Evolutionary conservation across 2,329 filamentous ascomycete species (phyloP), one percentile per base, ranked within the genome.

Genomic region (Hortaea sp.): DNA sequence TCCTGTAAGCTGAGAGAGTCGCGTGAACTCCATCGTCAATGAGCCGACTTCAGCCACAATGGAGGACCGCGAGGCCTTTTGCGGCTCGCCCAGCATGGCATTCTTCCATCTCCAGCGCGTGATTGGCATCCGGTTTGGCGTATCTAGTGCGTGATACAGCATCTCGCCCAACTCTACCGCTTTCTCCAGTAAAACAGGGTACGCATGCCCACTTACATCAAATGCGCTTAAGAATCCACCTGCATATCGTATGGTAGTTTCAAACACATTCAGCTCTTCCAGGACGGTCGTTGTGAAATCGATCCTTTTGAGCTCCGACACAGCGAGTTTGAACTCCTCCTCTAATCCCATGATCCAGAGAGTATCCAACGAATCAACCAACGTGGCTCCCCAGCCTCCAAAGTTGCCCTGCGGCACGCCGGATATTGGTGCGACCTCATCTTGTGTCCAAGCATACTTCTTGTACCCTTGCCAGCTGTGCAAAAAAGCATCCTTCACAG

Each of bases 141-240:
- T 74, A 49, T 74, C 71, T 45, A 73, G 73, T 1, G 70, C 69
- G 12, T 67, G 63, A 48, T 71, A 67, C 4, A 74, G 61, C 70
- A 73, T 65, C 13, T 66, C 59, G 5, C 63, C 64, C 38, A 66
- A 58, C 41, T 66, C 63, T 2, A 54, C 53, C 1, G 63, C 64
- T 50, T 66, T 67, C 13, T 54, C 53, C 11, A 66, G 55, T 2
- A 66, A 52, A 29, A 60, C 50, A 34, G 55, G 50, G 44, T 65
- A 60, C 11, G 52, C 55, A 44, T 51, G 43, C 6, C 40, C 49
- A 40, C 47, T 49, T 6, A 50, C 4, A 30, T 50, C 48, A 39
- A 64, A 66, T 1, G 61, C 62, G 7, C 58, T 47, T 4, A 67
- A 47, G 32, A 67, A 57, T 6, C 64, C 64, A 6, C 64, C 64